phyloP scores from a whole-genome alignment of 768 basidiomycete species.

The Phylloporus scabripes region DNA sequence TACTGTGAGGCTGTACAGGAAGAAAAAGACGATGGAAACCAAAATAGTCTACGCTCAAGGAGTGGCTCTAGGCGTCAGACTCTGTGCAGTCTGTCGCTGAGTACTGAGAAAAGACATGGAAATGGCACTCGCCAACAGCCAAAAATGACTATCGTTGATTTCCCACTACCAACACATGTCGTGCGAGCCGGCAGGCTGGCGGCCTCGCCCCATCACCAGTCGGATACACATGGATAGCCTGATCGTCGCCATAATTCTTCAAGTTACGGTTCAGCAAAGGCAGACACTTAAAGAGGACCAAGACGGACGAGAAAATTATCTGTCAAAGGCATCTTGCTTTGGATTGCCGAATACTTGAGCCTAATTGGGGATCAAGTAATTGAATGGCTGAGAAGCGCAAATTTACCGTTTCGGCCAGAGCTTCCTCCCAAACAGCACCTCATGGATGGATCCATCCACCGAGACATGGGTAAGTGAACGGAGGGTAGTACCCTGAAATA shows the following conservation, averaged over 20 bases:
- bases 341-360: conserved; percentile 14
- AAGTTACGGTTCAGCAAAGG: conserved; percentile 4
- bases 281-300: conserved; percentile 2
- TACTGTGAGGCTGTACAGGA: not conserved
- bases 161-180: conserved; percentile 19
- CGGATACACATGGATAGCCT: conserved; percentile 8
- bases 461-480: conserved; percentile 8
- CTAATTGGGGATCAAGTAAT: conserved; percentile 21
- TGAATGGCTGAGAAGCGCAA: conserved; percentile 15
- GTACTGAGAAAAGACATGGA: conserved; percentile 3
- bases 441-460: not conserved
- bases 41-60: not conserved
- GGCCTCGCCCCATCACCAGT: conserved; percentile 11
- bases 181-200: conserved; percentile 3
- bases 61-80: not conserved
- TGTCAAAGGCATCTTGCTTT: conserved; percentile 4
- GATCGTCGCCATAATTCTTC: conserved; percentile 2
- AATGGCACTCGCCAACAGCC: conserved; percentile 4
- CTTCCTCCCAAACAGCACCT: conserved; percentile 5
- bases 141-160: conserved; percentile 6
- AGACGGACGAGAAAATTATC: conserved; percentile 1
- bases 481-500: not conserved
- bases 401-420: conserved; percentile 10
- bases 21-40: not conserved
- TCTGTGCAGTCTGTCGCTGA: not conserved